phyloP scores from a whole-genome alignment of 176 grass and related monocot species.

The Carex parvula region DNA sequence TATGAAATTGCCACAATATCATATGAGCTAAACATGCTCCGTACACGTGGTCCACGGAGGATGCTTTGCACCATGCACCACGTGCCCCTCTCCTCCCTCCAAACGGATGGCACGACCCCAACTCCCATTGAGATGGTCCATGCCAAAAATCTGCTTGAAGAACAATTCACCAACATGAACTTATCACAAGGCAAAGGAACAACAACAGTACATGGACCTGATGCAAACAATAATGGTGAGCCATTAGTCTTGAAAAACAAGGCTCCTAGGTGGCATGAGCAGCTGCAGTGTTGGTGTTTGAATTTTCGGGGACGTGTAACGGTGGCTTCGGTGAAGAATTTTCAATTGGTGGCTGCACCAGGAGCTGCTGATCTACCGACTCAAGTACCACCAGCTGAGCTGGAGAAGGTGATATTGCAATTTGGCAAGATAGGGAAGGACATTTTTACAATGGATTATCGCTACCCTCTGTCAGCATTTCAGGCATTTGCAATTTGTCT shows the following conservation, averaged over 20 bases:
- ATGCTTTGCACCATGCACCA: constrained; percentile 93
- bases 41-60: constrained; percentile 88
- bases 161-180: constrained; percentile 33
- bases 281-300: constrained; percentile 98
- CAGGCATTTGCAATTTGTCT: constrained; percentile 94
- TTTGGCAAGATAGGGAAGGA: constrained; percentile 99
- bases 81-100: constrained; percentile 58
- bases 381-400: constrained; percentile 46
- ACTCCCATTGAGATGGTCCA: constrained; percentile 68
- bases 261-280: constrained; percentile 90
- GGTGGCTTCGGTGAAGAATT: constrained; percentile 95
- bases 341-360: constrained; percentile 68
- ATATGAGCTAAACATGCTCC: constrained; percentile 90
- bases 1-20: constrained; percentile 74
- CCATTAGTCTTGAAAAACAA: constrained; percentile 89
- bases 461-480: constrained; percentile 85
- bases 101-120: constrained; percentile 61
- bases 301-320: constrained; percentile 95
- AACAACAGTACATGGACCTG: constrained; percentile 30
- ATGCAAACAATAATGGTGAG: constrained; percentile 16
- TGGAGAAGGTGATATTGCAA: constrained; percentile 91
- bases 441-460: constrained; percentile 97
- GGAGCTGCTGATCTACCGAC: constrained; percentile 50
- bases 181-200: constrained; percentile 52
- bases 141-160: constrained; percentile 50